Base-by-base conservation (phyloP, 163 green algal species). In the Chloromonas sp. region DNA sequence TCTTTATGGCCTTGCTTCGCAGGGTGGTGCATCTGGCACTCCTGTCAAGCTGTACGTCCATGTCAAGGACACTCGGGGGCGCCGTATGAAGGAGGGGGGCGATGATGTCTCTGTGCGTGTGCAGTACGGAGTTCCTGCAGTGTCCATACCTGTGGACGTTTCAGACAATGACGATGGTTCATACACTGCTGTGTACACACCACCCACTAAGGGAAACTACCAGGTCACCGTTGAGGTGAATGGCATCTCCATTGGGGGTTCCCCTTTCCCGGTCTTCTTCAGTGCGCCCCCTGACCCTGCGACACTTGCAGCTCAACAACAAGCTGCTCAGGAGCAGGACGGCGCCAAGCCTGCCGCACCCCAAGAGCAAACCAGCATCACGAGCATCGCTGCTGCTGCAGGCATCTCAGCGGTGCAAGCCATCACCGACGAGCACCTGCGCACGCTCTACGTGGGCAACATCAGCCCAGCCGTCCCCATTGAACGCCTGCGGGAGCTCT, bases 201-300 rank as follows among this genome's bases (percentile, higher is more conserved):
- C 94, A 0, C 89, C 90, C 11, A 66, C 78, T 0, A 93, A 94
- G 61, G 95, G 95, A 76, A 95, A 95, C 85, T 98, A 96, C 86
- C 85, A 93, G 85, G 92, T 98, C 80, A 74, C 81, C n/a, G 91
- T 98, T 66, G 87, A 94, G 83, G 88, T 98, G 70, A 95, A 98
- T 84, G 93, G 92, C 71, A 83, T 91, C 8, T 89, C 92, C 3
- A 91, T 97, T 61, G 90, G 92, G 71, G 94, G 93, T 71, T 97
- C 93, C 2, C 95, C 95, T 76, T 98, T 96, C 86, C 94, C 94
- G 66, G 91, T 98, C 3, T 97, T 95, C 87, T 98, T 98, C 86
- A 92, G 90, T 71, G 89, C 92, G 3, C 92, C 94, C 60, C 85
- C 89, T 57, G 82, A 88, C 57, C 82, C 89, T 14, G 79, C 82